Base-by-base conservation (phyloP, 1,284 basidiomycete species). In the Cutaneotrichosporon mucoides region DNA sequence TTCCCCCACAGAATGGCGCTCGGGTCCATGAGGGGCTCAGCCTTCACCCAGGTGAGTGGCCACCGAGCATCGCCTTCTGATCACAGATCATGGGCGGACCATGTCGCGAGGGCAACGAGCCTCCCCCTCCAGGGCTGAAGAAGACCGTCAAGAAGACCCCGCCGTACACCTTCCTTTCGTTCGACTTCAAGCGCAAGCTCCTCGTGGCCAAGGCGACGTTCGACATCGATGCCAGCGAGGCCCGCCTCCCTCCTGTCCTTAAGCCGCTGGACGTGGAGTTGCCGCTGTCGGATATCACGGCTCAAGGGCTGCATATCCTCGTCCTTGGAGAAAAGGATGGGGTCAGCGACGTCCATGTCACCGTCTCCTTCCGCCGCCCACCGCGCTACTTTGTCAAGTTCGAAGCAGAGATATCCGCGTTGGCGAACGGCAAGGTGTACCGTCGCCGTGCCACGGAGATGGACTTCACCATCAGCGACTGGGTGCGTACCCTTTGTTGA, bases 371-470 rank as follows among this genome's bases (percentile, higher is more conserved):
- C 35, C 57, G 71, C 3, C 65, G 75, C 10, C 75, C 76, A 3
- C 76, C 76, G 0, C 69, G 67, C 35, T 74, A 76, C 64, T 71
- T 59, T 47, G 56, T 63, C 15, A 41, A 57, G 1, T 70, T 76
- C 37, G 59, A 59, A 43, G 46, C 63, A 8, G 24, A 60, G 9
- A 6, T 15, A 15, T 16, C 16, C 1, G n/a, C 5, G 35, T 59
- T 33, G 44, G 24, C 24, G 3, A 24, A 24, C 46, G 35, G 34
- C 41, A 35, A 42, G 24, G 55, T 63, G 3, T 65, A 66, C 43
- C 61, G 67, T 5, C 56, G 75, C 1, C 63, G 75, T n/a, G 73
- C 70, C 1, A 77, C 76, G 0, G 70, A 68, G 3, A 68, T 76
- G 67, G 74, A 76, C 57, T 77, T 77, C 61, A 60, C 66, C 4